These are phyloP conservation scores for Zymoseptoria brevis DNA, from an alignment of 2,329 filamentous ascomycete species.

Conservation along the genomic window DNA sequence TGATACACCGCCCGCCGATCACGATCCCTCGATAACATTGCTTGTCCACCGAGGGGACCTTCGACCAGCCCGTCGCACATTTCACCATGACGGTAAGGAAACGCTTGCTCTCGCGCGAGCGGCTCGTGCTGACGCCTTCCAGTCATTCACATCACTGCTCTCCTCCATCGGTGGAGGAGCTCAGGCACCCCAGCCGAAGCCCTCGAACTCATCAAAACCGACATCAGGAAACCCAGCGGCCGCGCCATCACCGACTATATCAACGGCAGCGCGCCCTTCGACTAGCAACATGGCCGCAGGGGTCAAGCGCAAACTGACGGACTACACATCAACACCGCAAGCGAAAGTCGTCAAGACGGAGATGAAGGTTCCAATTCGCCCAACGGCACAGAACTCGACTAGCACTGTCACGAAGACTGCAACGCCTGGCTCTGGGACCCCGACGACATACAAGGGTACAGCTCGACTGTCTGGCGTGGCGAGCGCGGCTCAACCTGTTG, in stretches of 20 bases:
- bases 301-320: conserved; percentile 31
- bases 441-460: conserved; percentile 6
- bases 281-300: conserved; percentile 23
- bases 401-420: conserved; percentile 15
- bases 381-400: conserved; percentile 5
- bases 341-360: conserved; percentile 27
- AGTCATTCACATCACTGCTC: conserved; percentile 27
- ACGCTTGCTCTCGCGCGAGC: conserved; percentile 7
- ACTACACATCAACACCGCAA: conserved; percentile 28
- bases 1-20: not conserved
- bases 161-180: conserved; percentile 23
- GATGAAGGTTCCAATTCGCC: conserved; percentile 23
- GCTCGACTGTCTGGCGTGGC: conserved; percentile 8
- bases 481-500: conserved; percentile 1
- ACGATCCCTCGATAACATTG: not conserved
- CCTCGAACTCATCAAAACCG: conserved; percentile 12
- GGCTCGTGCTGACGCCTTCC: conserved; percentile 7
- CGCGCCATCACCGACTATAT: conserved; percentile 12
- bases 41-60: not conserved
- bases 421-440: conserved; percentile 12
- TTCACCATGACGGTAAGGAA: not conserved
- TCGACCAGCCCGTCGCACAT: not conserved
- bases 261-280: conserved; percentile 11
- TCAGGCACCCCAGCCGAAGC: conserved; percentile 13
- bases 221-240: conserved; percentile 8